Conservation (phyloP, 2,329 filamentous ascomycete genomes). For the Atkinsonella hypoxylon region DNA sequence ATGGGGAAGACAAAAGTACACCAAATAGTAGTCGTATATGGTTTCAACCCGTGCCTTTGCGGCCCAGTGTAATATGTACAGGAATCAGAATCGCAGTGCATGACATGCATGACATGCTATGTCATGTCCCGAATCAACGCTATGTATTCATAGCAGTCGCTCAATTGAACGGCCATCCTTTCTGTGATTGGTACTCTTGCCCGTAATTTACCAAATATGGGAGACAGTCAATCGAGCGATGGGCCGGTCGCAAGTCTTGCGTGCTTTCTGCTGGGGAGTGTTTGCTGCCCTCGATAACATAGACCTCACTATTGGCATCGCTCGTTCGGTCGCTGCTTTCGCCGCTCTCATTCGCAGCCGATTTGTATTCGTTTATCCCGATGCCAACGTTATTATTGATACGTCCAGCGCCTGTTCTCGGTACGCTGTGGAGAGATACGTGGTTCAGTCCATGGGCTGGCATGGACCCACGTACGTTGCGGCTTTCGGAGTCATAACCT, state of each 20-base stretch:
- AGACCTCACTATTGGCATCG: slow-evolving; percentile 23
- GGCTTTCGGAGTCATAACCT: slow-evolving; percentile 18
- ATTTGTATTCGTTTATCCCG: slow-evolving; percentile 11
- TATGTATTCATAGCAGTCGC: neutral
- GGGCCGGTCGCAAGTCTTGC: slow-evolving; percentile 10
- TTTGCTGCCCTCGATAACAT: slow-evolving; percentile 22
- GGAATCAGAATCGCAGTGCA: neutral
- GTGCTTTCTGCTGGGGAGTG: slow-evolving; percentile 14
- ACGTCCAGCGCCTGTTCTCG: neutral
- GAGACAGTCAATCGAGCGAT: slow-evolving; percentile 17
- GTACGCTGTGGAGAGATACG: slow-evolving; percentile 21
- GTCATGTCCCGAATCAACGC: neutral
- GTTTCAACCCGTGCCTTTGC: neutral
- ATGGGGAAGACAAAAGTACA: neutral
- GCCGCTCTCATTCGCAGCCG: neutral
- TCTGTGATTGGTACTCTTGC: slow-evolving; percentile 13
- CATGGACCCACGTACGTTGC: slow-evolving; percentile 14
- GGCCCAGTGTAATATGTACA: neutral
- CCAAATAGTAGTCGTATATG: neutral
- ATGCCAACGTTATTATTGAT: slow-evolving; percentile 7
- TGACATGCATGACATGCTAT: neutral
- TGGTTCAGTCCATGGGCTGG: slow-evolving; percentile 25
- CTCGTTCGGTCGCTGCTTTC: neutral
- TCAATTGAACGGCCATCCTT: slow-evolving; percentile 7
- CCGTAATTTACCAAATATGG: slow-evolving; percentile 19